Percentiles rank a stretch among this genome's conserved stretches.
These are phyloP conservation scores for Hondaea fermentalgiana DNA, from an alignment of 108 stramenopile genomes.

Conservation along the genomic window DNA sequence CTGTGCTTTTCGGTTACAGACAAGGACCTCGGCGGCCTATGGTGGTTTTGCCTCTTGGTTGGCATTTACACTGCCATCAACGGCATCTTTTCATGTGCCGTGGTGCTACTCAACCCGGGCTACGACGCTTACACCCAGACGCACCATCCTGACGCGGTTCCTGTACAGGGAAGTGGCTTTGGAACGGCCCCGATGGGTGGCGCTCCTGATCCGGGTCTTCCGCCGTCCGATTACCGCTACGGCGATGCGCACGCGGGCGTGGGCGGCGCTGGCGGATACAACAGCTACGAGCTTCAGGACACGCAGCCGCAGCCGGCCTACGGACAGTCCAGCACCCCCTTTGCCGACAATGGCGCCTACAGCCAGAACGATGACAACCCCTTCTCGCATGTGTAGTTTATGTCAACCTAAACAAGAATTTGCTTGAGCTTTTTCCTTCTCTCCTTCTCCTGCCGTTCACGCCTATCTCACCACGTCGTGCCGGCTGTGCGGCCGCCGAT, in stretches of 20 bases:
- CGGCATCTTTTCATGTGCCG: background rate
- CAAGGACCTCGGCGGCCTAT: background rate
- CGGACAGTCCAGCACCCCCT: background rate
- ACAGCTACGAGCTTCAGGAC: background rate
- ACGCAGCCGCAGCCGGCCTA: background rate
- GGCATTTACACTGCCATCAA: background rate
- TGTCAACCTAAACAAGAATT: too few relatives aligned
- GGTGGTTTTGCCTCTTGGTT: background rate
- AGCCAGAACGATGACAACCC: background rate
- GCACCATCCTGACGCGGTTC: background rate
- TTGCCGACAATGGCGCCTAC: background rate
- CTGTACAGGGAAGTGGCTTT: background rate
- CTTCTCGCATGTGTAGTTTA: background rate
- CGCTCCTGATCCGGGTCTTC: background rate
- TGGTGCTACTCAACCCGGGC: background rate
- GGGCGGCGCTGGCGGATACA: background rate
- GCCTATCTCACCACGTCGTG: too few relatives aligned
- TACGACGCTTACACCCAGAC: background rate
- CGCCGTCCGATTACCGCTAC: background rate
- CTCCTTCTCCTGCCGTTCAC: too few relatives aligned
- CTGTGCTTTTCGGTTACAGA: background rate
- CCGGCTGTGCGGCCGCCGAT: too few relatives aligned
- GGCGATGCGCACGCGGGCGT: background rate
- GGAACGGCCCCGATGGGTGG: too few relatives aligned
- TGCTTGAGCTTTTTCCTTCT: too few relatives aligned